Percentiles rank a stretch among this genome's conserved stretches.
phyloP scores from a whole-genome alignment of 371 early-diverging fungal species.

The Smittium mucronatum region DNA sequence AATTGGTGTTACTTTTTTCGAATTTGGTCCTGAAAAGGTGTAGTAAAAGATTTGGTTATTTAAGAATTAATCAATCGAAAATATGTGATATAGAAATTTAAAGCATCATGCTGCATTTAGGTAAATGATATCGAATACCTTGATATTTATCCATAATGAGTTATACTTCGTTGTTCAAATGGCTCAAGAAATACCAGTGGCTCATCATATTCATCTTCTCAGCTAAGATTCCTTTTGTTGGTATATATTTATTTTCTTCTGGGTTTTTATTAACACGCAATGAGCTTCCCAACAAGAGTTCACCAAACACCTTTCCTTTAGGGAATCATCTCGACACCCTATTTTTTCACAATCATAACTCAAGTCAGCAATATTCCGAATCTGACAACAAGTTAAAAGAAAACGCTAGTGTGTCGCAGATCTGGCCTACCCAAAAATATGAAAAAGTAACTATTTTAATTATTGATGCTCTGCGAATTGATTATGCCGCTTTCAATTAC shows the following conservation, averaged over 20 bases:
- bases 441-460: conserved; percentile 59
- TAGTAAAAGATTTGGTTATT: too few relatives aligned
- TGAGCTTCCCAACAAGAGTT: not conserved
- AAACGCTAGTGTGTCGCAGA: not conserved
- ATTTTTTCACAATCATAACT: not conserved
- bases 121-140: too few relatives aligned
- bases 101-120: too few relatives aligned
- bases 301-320: not conserved
- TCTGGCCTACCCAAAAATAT: conserved; percentile 45
- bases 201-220: not conserved
- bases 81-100: too few relatives aligned
- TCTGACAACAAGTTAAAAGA: not conserved
- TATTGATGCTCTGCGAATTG: conserved; percentile 86
- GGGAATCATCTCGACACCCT: not conserved
- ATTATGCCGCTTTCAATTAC: conserved; percentile 39
- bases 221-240: not conserved
- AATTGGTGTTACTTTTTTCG: too few relatives aligned
- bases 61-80: too few relatives aligned
- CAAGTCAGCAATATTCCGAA: not conserved
- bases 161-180: too few relatives aligned
- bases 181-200: not conserved
- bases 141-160: too few relatives aligned
- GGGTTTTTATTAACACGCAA: conserved; percentile 1
- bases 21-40: too few relatives aligned
- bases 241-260: not conserved